These are phyloP conservation scores for Fomes fomentarius DNA, from an alignment of 1,284 basidiomycete genomes.

Conservation along the genomic window DNA sequence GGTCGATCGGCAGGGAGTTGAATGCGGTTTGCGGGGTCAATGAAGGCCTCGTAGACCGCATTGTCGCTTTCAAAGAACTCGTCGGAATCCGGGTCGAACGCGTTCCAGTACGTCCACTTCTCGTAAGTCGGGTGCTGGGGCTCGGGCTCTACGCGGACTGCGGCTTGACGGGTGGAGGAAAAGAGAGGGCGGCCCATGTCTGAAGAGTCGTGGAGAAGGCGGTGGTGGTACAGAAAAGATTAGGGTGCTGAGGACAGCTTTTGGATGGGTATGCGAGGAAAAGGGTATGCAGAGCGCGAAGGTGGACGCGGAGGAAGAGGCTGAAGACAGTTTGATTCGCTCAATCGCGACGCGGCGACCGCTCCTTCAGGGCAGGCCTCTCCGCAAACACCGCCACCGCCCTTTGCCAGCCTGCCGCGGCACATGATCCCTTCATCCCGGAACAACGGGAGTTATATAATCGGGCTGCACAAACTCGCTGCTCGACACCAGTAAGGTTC, in stretches of 20 bases:
- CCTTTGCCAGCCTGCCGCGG: background rate
- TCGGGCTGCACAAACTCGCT: background rate
- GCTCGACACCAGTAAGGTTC: too few relatives aligned
- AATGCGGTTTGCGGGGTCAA: slow-evolving; percentile 42
- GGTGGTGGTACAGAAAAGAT: slow-evolving; percentile 28
- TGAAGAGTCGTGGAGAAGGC: background rate
- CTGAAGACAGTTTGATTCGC: background rate
- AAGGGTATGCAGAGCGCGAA: slow-evolving; percentile 17
- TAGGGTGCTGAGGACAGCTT: slow-evolving; percentile 33
- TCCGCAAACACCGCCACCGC: slow-evolving; percentile 21
- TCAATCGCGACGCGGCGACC: slow-evolving; percentile 9
- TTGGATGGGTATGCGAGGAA: slow-evolving; percentile 29
- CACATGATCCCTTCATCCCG: slow-evolving; percentile 8
- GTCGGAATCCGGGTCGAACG: slow-evolving; percentile 81
- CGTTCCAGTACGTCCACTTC: slow-evolving; percentile 67
- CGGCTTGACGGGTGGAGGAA: slow-evolving; percentile 51
- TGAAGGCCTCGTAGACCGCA: slow-evolving; percentile 69
- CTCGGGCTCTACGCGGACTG: slow-evolving; percentile 55
- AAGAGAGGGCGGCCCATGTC: slow-evolving; percentile 72
- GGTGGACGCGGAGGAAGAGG: slow-evolving; percentile 15
- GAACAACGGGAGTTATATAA: slow-evolving; percentile 17
- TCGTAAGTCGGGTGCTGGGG: slow-evolving; percentile 44
- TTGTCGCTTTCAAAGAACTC: slow-evolving; percentile 65
- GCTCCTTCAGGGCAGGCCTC: slow-evolving; percentile 29
- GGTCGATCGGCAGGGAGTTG: slow-evolving; percentile 17